Evolutionary conservation across 2,329 filamentous ascomycete genomes (phyloP), one percentile per base, ranked within the genome.

Genomic region (Arthrinium phaeospermum): DNA sequence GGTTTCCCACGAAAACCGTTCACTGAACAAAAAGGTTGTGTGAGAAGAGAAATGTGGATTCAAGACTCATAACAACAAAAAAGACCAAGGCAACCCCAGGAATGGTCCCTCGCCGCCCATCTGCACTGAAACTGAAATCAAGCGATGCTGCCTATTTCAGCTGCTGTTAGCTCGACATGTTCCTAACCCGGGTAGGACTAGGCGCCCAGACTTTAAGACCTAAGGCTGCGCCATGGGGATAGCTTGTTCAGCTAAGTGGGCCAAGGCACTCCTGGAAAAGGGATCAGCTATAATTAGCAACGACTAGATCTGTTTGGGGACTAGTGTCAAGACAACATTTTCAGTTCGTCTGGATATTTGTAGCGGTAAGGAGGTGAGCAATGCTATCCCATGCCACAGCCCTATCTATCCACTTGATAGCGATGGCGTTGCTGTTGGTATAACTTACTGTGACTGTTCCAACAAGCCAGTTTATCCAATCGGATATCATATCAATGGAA

Each of bases 111-210:
- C 0, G 19, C 8, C 30, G 30, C 53, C 53, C 30, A 34, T 34
- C 30, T 37, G 30, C 30, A n/a, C 30, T 61, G 53, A 61, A 61
- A 57, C 51, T 19, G 51, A 7, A 34, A 30, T 10, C 51, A 34
- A 57, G 27, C 51, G 51, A 57, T 4, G 51, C 51, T 16, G 51
- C 27, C 51, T 61, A 61, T 61, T 61, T 61, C 53, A 61, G 53
- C 53, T 37, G 2, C 53, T 61, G 30, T 19, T 61, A n/a, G 53
- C 30, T 34, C 16, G 8, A 4, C 14, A 37, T 2, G 0, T 10
- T 12, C n/a, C 53, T 61, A 61, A 34, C 30, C 19, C 16, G 16
- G 19, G 53, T 41, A 8, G 53, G 53, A 27, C 16, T 61, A 61
- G 53, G 19, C 16, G 27, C 53, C 27, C 30, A 22, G 30, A 61